Base-by-base conservation (phyloP, 78 protist genomes). In the Pelomyxa schiedti region DNA sequence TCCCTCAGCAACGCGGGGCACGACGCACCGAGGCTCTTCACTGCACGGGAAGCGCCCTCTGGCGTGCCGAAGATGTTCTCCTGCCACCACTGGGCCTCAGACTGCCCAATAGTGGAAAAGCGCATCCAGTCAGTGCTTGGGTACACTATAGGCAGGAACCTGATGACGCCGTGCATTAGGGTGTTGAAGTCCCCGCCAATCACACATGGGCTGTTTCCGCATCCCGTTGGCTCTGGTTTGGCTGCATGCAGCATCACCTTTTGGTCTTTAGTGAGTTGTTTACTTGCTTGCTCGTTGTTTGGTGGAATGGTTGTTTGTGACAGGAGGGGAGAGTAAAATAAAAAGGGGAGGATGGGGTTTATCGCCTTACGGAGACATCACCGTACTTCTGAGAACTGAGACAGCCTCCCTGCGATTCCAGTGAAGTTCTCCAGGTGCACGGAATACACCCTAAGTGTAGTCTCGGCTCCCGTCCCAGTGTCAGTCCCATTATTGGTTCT, bases 21-120 rank as follows among this genome's bases (percentile, higher is more conserved):
- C 58, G 58, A 16, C 58, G 32, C 58, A 24, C 32, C 58, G 58
- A 16, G 58, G 32, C 58, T 47, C 58, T 16, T 47, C 58, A 16
- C 32, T 16, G 32, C 58, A 16, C 32, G 58, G 58, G 58, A 16
- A 47, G 32, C 32, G 16, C 58, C n/a, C n/a, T n/a, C n/a, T n/a
- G n/a, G n/a, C n/a, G n/a, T n/a, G n/a, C n/a, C n/a, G n/a, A 47
- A 16, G 32, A 47, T 16, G 58, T 16, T 24, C 32, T 16, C 32
- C 58, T 47, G 58, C 58, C 58, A 47, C 58, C 58, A 47, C 58
- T 47, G 58, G 58, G 58, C 58, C 58, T 47, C 58, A 16, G 58
- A 47, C 58, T 47, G 32, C 32, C 58, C 58, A 16, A 47, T 16
- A 16, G 58, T 47, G 32, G 32, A 16, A 16, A 47, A 16, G 58